Evolutionary conservation across 306 rosid species (phyloP).

Genomic region (Fragaria ananassa): DNA sequence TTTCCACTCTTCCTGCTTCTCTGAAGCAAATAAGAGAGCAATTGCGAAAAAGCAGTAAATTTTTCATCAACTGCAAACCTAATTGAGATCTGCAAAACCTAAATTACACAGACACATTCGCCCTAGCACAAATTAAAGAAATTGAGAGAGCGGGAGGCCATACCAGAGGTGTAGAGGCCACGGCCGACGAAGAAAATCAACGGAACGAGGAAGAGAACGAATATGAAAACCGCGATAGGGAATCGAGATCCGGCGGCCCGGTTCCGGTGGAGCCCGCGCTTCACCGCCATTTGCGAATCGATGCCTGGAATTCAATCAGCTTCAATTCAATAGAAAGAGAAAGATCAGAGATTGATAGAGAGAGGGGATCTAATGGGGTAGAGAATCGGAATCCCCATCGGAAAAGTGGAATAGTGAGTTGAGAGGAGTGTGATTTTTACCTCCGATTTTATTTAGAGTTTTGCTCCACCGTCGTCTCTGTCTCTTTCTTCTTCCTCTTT

Average conservation of each 20-base stretch:
- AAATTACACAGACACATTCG: neutral
- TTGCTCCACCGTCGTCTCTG: no score
- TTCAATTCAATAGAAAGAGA: neutral
- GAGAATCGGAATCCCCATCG: neutral
- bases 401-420: neutral
- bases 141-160: slow-evolving; percentile 15
- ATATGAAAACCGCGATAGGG: slow-evolving; percentile 40
- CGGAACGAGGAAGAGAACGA: slow-evolving; percentile 55
- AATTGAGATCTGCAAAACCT: slow-evolving; percentile 17
- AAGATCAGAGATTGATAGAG: neutral
- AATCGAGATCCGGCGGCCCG: slow-evolving; percentile 55
- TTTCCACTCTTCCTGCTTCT: neutral
- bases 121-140: neutral
- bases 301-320: slow-evolving; percentile 17
- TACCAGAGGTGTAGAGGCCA: slow-evolving; percentile 53
- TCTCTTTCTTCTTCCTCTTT: no score
- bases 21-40: slow-evolving; percentile 3
- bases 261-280: slow-evolving; percentile 46
- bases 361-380: neutral
- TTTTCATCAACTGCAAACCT: neutral
- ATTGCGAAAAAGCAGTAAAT: neutral
- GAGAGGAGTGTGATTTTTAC: neutral
- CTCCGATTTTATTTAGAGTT: neutral
- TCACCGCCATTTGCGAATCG: slow-evolving; percentile 54
- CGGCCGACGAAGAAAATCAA: slow-evolving; percentile 59